Percentiles rank a stretch among this genome's conserved stretches.
phyloP scores from a whole-genome alignment of 257 asterid species.

The Salvia splendens region DNA sequence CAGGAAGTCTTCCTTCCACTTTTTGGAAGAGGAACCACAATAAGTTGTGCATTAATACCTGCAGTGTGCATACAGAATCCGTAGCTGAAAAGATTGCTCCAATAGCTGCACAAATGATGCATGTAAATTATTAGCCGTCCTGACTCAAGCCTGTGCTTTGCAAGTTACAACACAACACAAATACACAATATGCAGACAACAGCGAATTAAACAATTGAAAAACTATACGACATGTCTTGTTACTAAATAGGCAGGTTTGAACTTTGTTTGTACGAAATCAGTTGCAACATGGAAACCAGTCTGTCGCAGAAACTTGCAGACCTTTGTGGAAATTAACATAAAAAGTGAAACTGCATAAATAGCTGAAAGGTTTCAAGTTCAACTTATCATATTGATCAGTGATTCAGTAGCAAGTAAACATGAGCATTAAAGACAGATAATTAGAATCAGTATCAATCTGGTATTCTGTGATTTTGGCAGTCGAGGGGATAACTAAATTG shows the following conservation, averaged over 20 bases:
- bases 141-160: neutral
- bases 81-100: slow-evolving; percentile 89
- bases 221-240: neutral
- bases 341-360: slow-evolving; percentile 2
- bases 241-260: neutral
- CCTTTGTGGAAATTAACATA: neutral
- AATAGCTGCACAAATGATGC: slow-evolving; percentile 49
- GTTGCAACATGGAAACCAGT: neutral
- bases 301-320: neutral
- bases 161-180: neutral
- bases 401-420: neutral
- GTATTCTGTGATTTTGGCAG: neutral
- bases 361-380: neutral
- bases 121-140: slow-evolving; percentile 13
- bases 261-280: neutral
- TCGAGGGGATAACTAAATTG: neutral
- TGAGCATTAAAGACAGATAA: slow-evolving; percentile 1
- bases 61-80: slow-evolving; percentile 86
- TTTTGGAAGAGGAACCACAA: slow-evolving; percentile 10
- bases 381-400: neutral
- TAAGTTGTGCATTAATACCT: slow-evolving; percentile 40
- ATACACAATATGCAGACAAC: neutral
- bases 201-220: neutral
- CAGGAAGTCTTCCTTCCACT: neutral
- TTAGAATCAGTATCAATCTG: neutral